phyloP scores from a whole-genome alignment of 306 rosid genomes.

The Cucumis cinereus region DNA sequence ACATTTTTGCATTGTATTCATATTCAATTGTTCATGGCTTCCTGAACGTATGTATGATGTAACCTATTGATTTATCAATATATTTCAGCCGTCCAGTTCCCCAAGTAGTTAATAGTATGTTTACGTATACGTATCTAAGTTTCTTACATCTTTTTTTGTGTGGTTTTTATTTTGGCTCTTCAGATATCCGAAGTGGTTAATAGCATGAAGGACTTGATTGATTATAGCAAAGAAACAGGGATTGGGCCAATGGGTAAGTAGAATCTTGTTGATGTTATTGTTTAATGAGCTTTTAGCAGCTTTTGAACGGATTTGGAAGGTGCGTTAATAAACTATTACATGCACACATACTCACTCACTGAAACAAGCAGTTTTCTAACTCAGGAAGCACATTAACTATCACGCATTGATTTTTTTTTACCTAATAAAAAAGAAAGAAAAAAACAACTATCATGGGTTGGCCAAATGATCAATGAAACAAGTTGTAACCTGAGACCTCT shows the following conservation, averaged over 20 bases:
- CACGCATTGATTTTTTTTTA: not conserved
- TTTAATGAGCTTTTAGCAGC: not conserved
- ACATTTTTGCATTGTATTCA: not conserved
- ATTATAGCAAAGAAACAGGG: slow-evolving; percentile 81
- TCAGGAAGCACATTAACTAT: not conserved
- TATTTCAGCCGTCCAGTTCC: not conserved
- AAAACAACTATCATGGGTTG: no score
- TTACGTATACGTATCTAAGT: not conserved
- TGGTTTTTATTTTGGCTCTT: slow-evolving; percentile 13
- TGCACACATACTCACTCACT: not conserved
- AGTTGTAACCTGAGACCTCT: not conserved
- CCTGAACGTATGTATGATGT: not conserved
- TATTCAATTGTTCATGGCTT: not conserved
- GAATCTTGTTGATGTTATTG: slow-evolving; percentile 5
- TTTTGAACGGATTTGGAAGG: not conserved
- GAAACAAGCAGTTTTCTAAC: not conserved
- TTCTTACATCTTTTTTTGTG: not conserved
- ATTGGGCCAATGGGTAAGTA: slow-evolving; percentile 93
- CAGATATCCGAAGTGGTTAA: slow-evolving; percentile 98
- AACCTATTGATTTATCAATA: not conserved
- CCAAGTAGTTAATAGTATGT: no score
- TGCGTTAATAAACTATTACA: not conserved
- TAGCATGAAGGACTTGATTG: slow-evolving; percentile 97
- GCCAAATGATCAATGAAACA: not conserved
- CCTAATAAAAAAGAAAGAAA: no score